These are phyloP conservation scores for Hypoxylon sp. DNA, from an alignment of 2,329 filamentous ascomycete genomes.

Conservation along the genomic window DNA sequence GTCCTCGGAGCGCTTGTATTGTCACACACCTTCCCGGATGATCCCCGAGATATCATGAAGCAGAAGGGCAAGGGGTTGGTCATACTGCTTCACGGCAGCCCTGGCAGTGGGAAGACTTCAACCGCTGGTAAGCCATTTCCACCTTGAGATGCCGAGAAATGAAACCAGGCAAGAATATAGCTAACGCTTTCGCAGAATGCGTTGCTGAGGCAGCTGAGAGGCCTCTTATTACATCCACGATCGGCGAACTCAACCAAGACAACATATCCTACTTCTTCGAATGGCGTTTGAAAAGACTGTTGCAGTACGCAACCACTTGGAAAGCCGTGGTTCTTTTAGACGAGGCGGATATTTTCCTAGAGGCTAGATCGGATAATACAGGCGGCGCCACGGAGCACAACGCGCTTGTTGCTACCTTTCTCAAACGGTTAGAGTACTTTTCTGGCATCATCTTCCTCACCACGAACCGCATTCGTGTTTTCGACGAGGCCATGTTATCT, in stretches of 20 bases:
- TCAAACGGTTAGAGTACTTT: constrained; percentile 58
- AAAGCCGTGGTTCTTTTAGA: constrained; percentile 49
- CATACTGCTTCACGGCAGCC: constrained; percentile 54
- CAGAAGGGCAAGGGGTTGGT: constrained; percentile 57
- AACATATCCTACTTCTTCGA: constrained; percentile 36
- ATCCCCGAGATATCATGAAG: constrained; percentile 41
- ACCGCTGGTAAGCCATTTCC: constrained; percentile 38
- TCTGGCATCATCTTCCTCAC: constrained; percentile 60
- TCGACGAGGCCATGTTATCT: constrained; percentile 61
- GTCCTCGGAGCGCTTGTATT: constrained; percentile 42
- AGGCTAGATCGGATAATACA: constrained; percentile 45
- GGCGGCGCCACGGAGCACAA: constrained; percentile 37
- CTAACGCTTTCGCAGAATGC: constrained; percentile 46
- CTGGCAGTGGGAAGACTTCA: constrained; percentile 56
- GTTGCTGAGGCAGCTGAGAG: constrained; percentile 39
- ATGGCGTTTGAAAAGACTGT: constrained; percentile 37
- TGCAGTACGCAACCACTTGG: constrained; percentile 47
- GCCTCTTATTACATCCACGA: constrained; percentile 34
- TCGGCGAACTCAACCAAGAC: constrained; percentile 37
- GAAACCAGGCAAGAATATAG: constrained; percentile 15
- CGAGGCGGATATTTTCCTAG: constrained; percentile 53
- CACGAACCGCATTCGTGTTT: constrained; percentile 59
- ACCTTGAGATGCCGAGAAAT: background rate
- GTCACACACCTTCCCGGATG: constrained; percentile 42
- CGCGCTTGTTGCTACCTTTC: constrained; percentile 53